These are phyloP conservation scores for Nicotiana tabacum DNA, from an alignment of 257 asterid species.

Conservation along the genomic window DNA sequence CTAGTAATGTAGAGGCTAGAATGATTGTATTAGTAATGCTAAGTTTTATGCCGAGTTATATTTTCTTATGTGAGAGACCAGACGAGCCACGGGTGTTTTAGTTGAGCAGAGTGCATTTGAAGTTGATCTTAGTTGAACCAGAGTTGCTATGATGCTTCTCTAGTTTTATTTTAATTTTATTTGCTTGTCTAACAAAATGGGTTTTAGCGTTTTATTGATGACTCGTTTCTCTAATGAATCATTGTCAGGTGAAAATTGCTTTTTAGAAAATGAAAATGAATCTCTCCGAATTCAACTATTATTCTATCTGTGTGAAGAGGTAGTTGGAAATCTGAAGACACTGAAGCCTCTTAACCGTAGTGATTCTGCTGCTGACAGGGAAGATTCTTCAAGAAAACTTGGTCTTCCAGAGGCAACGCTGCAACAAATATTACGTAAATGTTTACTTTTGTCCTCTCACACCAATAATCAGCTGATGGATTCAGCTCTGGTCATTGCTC, in stretches of 20 bases:
- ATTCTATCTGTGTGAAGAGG: conserved; percentile 47
- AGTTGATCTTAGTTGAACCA: too few species aligned
- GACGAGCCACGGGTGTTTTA: too few species aligned
- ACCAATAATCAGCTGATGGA: conserved; percentile 36
- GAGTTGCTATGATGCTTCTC: background rate
- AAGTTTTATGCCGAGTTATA: too few species aligned
- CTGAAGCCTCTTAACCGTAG: conserved; percentile 19
- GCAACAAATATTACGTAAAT: conserved; percentile 49
- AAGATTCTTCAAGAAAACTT: conserved; percentile 24
- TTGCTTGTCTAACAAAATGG: background rate
- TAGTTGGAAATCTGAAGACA: conserved; percentile 36
- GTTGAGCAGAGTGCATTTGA: too few species aligned
- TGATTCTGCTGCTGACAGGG: conserved; percentile 31
- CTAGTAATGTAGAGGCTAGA: too few species aligned
- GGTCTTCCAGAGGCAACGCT: conserved; percentile 31
- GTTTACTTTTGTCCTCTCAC: conserved; percentile 44
- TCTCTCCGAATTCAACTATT: conserved; percentile 34
- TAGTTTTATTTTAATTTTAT: background rate
- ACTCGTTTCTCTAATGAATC: conserved; percentile 6
- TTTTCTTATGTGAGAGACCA: too few species aligned
- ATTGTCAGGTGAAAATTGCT: conserved; percentile 38
- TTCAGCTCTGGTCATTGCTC: conserved; percentile 50
- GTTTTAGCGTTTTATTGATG: background rate
- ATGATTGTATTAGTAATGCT: too few species aligned
- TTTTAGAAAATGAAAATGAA: conserved; percentile 18